Evolutionary conservation across 2,329 filamentous ascomycete genomes (phyloP), one percentile per base, ranked within the genome.

Genomic region (Teratosphaeria epicoccoides): DNA sequence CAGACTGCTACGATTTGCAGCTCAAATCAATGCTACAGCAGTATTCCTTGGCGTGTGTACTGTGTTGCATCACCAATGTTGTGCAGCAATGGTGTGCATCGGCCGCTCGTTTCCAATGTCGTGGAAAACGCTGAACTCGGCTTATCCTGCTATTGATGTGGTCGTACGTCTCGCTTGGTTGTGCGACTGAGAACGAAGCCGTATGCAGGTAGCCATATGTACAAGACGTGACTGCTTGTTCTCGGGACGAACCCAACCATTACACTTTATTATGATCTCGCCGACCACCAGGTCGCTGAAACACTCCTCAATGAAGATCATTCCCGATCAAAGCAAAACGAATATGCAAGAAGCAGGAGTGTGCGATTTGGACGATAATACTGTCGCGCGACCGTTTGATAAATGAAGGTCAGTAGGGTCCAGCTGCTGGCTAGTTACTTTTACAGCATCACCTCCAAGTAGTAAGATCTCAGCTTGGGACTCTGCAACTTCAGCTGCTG

Each of bases 121-220:
- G 33, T 17, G 33, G n/a, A 20, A 40, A n/a, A 17, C 9, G 1
- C 26, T 33, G 47, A 11, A 23, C 20, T 33, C 10, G 11, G 46
- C 6, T 20, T 43, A 23, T 46, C 49, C 37, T 50, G 49, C 49
- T 50, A 50, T 50, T 40, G 49, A 45, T 46, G 37, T 44, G n/a
- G 49, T 50, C 23, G 17, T 25, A 46, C 49, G 20, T 9, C 12
- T 20, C 37, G 23, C 24, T 17, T 6, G 28, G 11, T 33, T 50
- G 49, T 47, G 25, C 26, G 23, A 51, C 44, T 40, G 33, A 6
- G 14, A 40, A 40, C 20, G n/a, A 17, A 17, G 22, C 14, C 6
- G 37, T 6, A 50, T 50, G 48, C 48, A 37, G 48, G 48, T 6
- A 44, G 48, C 48, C 48, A 50, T 50, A 40, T 40, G 33, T 40